Evolutionary conservation across 768 basidiomycete genomes (phyloP).

Genomic region (Hypsizygus marmoreus): DNA sequence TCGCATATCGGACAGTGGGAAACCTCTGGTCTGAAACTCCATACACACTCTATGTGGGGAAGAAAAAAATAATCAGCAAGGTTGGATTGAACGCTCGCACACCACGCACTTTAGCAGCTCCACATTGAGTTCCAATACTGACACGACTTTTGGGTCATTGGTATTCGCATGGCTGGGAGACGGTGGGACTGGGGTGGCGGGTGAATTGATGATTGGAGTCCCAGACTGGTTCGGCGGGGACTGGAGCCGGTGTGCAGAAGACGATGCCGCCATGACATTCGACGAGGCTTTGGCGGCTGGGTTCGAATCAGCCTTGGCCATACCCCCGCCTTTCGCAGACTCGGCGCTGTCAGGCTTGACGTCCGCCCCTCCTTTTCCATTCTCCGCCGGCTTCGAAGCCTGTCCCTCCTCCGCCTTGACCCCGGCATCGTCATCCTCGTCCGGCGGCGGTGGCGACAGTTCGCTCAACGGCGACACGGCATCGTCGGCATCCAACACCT

Average conservation of each 20-base stretch:
- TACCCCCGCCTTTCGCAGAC: not conserved
- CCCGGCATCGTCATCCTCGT: conserved; percentile 25
- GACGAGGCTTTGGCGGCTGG: not conserved
- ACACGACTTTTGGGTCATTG: conserved; percentile 49
- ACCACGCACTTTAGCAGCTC: conserved; percentile 65
- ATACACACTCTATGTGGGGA: conserved; percentile 66
- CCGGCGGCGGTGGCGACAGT: conserved; percentile 63
- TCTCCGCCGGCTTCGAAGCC: conserved; percentile 7
- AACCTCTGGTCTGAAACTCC: conserved; percentile 58
- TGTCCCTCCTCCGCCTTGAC: conserved; percentile 19
- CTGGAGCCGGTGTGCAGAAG: not conserved
- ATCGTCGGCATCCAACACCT: conserved; percentile 28
- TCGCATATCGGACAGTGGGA: conserved; percentile 46
- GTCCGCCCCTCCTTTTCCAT: not conserved
- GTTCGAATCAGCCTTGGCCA: not conserved
- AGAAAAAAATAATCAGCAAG: conserved; percentile 7
- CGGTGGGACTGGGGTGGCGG: conserved; percentile 20
- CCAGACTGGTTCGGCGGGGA: not conserved
- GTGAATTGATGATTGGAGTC: conserved; percentile 12
- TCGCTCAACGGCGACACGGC: conserved; percentile 75
- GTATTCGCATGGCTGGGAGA: conserved; percentile 16
- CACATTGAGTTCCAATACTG: conserved; percentile 66
- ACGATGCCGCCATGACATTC: not conserved
- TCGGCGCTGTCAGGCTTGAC: not conserved
- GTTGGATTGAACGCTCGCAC: conserved; percentile 5